Percentiles rank a stretch among this genome's conserved stretches.
Conservation (phyloP, 75 land plant genomes). For the Pinus albicaulis region DNA sequence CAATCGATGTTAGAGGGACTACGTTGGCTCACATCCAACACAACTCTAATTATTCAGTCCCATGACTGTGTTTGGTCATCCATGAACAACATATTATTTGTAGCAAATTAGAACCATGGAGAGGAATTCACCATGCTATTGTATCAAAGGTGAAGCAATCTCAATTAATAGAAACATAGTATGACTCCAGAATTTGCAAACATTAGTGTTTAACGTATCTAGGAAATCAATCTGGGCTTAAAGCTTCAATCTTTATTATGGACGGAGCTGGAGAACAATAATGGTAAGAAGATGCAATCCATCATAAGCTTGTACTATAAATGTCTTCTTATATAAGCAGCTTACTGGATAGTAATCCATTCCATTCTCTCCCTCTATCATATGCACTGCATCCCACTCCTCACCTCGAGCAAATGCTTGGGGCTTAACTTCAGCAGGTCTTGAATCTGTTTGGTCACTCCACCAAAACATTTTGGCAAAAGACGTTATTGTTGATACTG, state of each 20-base stretch:
- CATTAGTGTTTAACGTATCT: background rate
- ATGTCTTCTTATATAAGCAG: background rate
- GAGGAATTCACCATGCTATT: background rate
- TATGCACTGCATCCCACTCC: background rate
- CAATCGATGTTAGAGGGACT: too few species aligned
- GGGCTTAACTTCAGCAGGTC: constrained; percentile 54
- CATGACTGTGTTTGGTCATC: too few species aligned
- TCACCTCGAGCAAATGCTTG: constrained; percentile 83
- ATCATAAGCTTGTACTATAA: background rate
- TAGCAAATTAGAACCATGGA: background rate
- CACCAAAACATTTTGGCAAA: constrained; percentile 81
- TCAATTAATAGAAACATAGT: background rate
- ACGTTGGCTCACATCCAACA: too few species aligned
- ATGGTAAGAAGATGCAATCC: background rate
- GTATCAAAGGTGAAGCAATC: background rate
- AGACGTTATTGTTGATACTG: constrained; percentile 78
- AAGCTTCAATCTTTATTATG: constrained; percentile 4
- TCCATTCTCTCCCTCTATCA: background rate
- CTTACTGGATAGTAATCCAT: background rate
- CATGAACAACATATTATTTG: background rate
- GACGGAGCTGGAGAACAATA: background rate
- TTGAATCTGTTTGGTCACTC: constrained; percentile 41
- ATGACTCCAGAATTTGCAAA: background rate
- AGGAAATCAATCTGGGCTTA: background rate
- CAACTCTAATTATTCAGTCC: too few species aligned